Evolutionary conservation across 83 land plant genomes (phyloP).

Genomic region (Picea abies): DNA sequence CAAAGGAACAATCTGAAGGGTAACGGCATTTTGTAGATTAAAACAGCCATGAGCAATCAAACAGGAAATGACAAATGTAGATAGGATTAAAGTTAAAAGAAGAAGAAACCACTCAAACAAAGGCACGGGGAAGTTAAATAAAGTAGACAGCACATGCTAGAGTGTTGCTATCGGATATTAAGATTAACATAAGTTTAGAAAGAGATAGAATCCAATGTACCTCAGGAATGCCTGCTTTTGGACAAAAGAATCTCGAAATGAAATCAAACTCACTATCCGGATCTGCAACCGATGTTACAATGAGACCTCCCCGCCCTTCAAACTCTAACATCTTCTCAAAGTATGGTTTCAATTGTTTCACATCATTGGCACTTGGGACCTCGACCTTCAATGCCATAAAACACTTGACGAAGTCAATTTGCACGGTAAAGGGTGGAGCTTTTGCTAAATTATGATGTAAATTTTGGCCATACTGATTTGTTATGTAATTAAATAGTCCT

Average conservation of each 20-base stretch:
- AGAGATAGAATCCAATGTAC: constrained; percentile 15
- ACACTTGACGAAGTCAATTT: background rate
- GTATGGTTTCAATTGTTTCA: constrained; percentile 34
- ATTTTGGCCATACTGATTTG: too few relatives aligned
- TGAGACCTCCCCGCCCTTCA: constrained; percentile 48
- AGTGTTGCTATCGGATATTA: too few relatives aligned
- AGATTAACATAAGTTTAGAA: background rate
- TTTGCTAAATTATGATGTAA: background rate
- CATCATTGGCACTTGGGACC: constrained; percentile 30
- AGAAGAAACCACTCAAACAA: background rate
- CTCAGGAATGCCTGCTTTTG: constrained; percentile 44
- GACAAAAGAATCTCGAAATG: constrained; percentile 50
- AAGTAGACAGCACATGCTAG: too few relatives aligned
- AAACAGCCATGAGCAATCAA: too few relatives aligned
- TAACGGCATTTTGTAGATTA: too few relatives aligned
- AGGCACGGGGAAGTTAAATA: too few relatives aligned
- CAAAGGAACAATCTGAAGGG: too few relatives aligned
- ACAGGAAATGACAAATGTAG: too few relatives aligned
- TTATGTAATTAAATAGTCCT: background rate
- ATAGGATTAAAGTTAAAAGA: background rate
- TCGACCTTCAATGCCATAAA: constrained; percentile 35
- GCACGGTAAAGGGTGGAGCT: background rate
- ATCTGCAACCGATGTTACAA: constrained; percentile 45
- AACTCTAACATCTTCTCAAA: constrained; percentile 32
- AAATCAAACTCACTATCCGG: constrained; percentile 32